Conservation (phyloP, 2,329 filamentous ascomycete species). For the Fusarium sp. region DNA sequence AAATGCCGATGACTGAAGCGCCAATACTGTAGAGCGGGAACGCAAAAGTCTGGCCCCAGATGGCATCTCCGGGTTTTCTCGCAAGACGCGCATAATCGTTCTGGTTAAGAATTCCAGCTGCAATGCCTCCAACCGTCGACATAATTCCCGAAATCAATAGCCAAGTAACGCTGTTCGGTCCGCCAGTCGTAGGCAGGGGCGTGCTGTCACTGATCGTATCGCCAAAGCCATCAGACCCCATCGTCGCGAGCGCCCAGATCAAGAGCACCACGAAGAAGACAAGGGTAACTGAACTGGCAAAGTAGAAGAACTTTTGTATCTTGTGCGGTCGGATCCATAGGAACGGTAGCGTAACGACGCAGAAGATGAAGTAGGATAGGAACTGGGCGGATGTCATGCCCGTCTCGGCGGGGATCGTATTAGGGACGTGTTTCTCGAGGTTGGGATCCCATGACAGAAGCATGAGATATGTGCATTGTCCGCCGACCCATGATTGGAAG, state of each 20-base stretch:
- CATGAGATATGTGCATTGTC: conserved; percentile 58
- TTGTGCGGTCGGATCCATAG: conserved; percentile 58
- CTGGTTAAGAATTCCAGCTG: conserved; percentile 53
- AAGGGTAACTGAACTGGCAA: conserved; percentile 53
- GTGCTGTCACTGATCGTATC: conserved; percentile 45
- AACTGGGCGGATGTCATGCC: conserved; percentile 59
- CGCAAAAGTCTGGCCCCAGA: conserved; percentile 50
- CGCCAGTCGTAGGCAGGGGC: conserved; percentile 42
- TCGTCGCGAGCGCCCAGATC: conserved; percentile 58
- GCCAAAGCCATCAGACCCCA: conserved; percentile 55
- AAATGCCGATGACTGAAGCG: conserved; percentile 53
- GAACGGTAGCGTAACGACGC: conserved; percentile 56
- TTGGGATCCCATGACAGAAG: conserved; percentile 58
- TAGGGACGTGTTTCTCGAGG: conserved; percentile 56
- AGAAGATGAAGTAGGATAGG: conserved; percentile 58
- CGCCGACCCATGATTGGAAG: conserved; percentile 60
- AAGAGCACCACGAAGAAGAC: conserved; percentile 56
- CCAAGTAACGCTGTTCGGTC: conserved; percentile 50
- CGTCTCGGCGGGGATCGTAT: conserved; percentile 53
- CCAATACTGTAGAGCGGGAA: conserved; percentile 53
- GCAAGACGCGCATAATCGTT: conserved; percentile 54
- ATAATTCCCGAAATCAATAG: conserved; percentile 52
- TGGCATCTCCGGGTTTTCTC: conserved; percentile 47
- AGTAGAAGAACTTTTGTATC: conserved; percentile 56
- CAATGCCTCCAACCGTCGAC: conserved; percentile 53